phyloP scores from a whole-genome alignment of 176 grass and related monocot species.

The Ampelocalamus luodianensis region DNA sequence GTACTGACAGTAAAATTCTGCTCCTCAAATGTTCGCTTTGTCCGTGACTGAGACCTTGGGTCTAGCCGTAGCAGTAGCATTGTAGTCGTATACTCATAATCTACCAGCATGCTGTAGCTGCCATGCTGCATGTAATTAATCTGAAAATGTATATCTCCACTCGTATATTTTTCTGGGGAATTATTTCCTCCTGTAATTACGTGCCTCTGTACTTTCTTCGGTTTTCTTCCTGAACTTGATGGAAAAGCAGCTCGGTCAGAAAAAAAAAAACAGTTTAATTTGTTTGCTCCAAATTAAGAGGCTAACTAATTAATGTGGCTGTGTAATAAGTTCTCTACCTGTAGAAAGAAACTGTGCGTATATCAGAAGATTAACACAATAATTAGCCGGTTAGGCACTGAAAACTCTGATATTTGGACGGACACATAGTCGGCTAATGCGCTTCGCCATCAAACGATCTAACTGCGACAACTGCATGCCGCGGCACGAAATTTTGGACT shows the following conservation, averaged over 20 bases:
- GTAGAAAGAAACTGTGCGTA: background rate
- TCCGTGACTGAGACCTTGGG: background rate
- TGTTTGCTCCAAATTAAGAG: background rate
- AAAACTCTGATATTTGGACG: background rate
- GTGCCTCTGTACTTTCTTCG: background rate
- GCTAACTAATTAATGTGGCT: background rate
- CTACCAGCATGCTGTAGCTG: background rate
- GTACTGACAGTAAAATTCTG: background rate
- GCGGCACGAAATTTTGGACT: constrained; percentile 35
- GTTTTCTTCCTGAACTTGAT: background rate
- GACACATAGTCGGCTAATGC: constrained; percentile 46
- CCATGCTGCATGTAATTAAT: background rate
- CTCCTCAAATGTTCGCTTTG: background rate
- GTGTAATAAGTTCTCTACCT: background rate
- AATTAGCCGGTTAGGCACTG: background rate
- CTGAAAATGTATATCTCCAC: background rate
- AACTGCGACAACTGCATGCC: background rate
- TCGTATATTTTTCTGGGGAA: too few relatives aligned
- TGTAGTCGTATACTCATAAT: too few relatives aligned
- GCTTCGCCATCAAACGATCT: constrained; percentile 22
- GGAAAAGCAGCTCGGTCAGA: background rate
- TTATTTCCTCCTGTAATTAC: background rate
- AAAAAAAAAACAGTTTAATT: background rate
- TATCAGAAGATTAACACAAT: background rate
- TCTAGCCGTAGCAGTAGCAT: too few relatives aligned